Evolutionary conservation across 129 eudicot species (phyloP).

Genomic region (sunflower (Helianthus annuus)): HanXRQr2.0-SUNRISE NC_035446.2:11405503-11406002

Average conservation of each 20-base stretch:
- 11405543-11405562: background rate
- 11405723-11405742: conserved; percentile 83
- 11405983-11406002: no score
- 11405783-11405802: conserved; percentile 93
- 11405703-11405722: conserved; percentile 98
- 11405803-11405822: conserved; percentile 93
- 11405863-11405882: conserved; percentile 94
- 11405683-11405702: conserved; percentile 47
- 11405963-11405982: no score
- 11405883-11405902: background rate
- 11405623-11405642: conserved; percentile 6
- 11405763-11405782: conserved; percentile 99
- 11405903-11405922: background rate
- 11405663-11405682: background rate
- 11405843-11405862: conserved; percentile 89
- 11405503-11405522: background rate
- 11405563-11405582: background rate
- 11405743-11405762: conserved; percentile 93
- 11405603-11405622: background rate
- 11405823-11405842: conserved; percentile 87
- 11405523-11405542: background rate
- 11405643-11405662: conserved; percentile 5
- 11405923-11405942: no score
- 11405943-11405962: no score
- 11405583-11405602: conserved; percentile 9